Evolutionary conservation across 768 basidiomycete species (phyloP), one percentile per base, ranked within the genome.

Genomic region (Lactarius psammicola): DNA sequence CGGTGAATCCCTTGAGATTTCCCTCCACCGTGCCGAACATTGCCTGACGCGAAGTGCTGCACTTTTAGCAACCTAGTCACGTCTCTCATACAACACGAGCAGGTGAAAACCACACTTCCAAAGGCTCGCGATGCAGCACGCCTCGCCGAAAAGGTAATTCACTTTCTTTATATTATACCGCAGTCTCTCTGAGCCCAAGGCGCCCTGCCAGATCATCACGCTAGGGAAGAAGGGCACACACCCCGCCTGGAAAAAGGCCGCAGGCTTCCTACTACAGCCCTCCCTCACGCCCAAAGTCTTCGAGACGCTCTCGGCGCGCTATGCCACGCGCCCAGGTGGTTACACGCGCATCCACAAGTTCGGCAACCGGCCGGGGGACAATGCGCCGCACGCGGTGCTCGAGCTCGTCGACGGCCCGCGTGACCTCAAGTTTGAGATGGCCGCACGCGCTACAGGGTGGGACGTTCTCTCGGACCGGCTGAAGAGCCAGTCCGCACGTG

Each of bases 341-440:
- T 99, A 98, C 79, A 98, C 96, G 6, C 88, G 97, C 28, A 88
- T 98, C 67, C 88, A 94, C 75, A 93, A 89, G 75, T 92, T 87
- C 69, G 96, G 95, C n/a, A 85, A 89, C 74, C 86, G 96, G 6
- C 81, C 79, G 63, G 95, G 95, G 17, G 97, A 99, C 79, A 92
- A 95, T 71, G 97, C 97, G 30, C 94, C 95, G 2, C 83, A 88
- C 71, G 95, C 95, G 4, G 85, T 99, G 68, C 76, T 99, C 53
- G 93, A 96, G 75, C 81, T 99, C n/a, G 95, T 98, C 34, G 97
- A 98, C 80, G 90, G 91, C 72, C 93, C 94, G 18, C 81, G 84
- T 64, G 97, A 99, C 78, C 78, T 98, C 51, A 87, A 88, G 66
- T 90, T 87, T 74, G 94, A 95, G 75, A 85, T 95, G 81, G 89